Conservation (phyloP, 768 basidiomycete species). For the Cantharellus anzutake region DNA sequence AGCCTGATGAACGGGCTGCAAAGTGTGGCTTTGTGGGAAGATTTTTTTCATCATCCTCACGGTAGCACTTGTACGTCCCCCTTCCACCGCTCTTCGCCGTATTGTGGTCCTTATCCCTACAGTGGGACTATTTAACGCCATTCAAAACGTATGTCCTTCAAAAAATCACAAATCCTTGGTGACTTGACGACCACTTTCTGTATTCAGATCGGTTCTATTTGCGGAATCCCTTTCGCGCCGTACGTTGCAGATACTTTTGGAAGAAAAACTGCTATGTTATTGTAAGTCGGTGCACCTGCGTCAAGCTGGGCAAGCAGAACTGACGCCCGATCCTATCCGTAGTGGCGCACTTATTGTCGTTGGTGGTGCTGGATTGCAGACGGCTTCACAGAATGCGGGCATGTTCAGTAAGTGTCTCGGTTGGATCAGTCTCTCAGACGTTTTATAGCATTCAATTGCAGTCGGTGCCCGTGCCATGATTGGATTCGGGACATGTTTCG, state of each 20-base stretch:
- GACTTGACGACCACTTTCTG: conserved; percentile 16
- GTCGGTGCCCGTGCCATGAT: conserved; percentile 9
- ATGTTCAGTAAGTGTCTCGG: conserved; percentile 38
- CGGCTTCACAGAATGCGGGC: conserved; percentile 46
- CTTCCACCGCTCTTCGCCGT: background rate
- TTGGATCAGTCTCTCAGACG: background rate
- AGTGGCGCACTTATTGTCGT: conserved; percentile 50
- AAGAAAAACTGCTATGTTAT: conserved; percentile 41
- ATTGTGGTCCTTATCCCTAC: conserved; percentile 14
- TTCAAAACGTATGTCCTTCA: conserved; percentile 54
- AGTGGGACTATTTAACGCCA: conserved; percentile 51
- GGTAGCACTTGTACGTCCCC: conserved; percentile 17
- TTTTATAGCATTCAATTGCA: conserved; percentile 18
- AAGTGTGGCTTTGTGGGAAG: conserved; percentile 40
- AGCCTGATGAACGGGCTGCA: conserved; percentile 23
- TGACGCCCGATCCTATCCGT: background rate
- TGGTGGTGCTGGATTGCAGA: conserved; percentile 45
- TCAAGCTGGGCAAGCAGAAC: background rate
- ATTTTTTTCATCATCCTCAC: conserved; percentile 39
- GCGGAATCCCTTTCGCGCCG: background rate
- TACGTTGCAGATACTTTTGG: conserved; percentile 26
- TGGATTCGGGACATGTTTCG: conserved; percentile 42
- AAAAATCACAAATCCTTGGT: background rate
- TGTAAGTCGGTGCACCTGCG: conserved; percentile 12
- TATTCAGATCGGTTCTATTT: conserved; percentile 29